Conservation (phyloP, 2,329 filamentous ascomycete species). For the Fusarium sp. region DNA sequence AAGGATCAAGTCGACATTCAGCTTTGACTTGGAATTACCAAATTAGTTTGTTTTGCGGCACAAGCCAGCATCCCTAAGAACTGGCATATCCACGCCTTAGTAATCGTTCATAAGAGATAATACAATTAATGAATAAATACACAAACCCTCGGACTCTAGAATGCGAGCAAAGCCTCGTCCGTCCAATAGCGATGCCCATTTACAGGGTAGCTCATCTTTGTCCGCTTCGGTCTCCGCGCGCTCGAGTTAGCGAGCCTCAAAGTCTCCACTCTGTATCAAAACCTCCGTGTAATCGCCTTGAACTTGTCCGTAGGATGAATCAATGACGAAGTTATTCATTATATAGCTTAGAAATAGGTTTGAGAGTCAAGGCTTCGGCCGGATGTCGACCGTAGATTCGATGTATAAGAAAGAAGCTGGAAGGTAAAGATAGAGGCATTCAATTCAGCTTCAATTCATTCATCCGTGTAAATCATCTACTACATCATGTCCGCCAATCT, state of each 20-base stretch:
- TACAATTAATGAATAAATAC: neutral
- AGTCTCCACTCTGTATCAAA: neutral
- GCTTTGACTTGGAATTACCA: neutral
- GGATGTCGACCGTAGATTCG: conserved; percentile 17
- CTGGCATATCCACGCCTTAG: neutral
- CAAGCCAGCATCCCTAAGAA: neutral
- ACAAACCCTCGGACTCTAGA: neutral
- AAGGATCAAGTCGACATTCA: neutral
- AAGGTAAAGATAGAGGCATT: neutral
- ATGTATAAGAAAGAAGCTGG: conserved; percentile 15
- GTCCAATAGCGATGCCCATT: neutral
- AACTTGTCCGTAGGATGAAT: neutral
- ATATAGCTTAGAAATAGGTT: neutral
- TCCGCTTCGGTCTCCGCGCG: conserved; percentile 40
- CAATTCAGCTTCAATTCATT: neutral
- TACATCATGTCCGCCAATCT: conserved; percentile 36
- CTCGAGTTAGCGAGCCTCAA: neutral
- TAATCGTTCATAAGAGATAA: neutral
- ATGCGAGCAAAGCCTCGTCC: neutral
- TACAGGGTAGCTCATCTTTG: conserved; percentile 8
- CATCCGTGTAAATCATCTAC: neutral
- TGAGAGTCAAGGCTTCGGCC: conserved; percentile 5
- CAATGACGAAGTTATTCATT: neutral
- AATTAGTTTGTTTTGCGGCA: neutral
- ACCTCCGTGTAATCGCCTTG: neutral